These are phyloP conservation scores for Pseudocercospora macadamiae DNA, from an alignment of 2,329 filamentous ascomycete genomes.

Conservation along the genomic window DNA sequence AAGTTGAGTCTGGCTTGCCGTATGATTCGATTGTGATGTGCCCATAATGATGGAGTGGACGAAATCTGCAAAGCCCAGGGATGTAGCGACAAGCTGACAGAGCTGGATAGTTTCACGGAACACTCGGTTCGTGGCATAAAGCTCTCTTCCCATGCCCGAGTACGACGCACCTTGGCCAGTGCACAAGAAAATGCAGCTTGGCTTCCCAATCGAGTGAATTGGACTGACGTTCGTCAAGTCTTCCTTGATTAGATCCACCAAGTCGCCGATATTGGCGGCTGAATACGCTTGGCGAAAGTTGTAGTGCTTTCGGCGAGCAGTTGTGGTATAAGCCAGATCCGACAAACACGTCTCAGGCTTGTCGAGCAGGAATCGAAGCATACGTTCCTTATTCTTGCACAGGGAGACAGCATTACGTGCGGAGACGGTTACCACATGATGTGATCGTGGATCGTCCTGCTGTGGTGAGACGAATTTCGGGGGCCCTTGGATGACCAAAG, in stretches of 20 bases:
- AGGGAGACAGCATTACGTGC: background rate
- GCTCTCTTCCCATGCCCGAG: background rate
- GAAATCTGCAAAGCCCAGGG: background rate
- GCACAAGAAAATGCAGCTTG: background rate
- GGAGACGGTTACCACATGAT: background rate
- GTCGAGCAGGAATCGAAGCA: background rate
- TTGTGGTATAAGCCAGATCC: background rate
- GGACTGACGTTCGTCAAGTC: background rate
- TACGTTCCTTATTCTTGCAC: background rate
- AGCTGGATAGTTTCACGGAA: background rate
- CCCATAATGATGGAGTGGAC: background rate
- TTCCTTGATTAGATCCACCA: background rate
- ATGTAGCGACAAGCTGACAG: background rate
- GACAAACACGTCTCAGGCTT: background rate
- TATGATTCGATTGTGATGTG: background rate
- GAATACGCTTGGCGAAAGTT: background rate
- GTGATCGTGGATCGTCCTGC: background rate
- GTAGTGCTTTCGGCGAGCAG: background rate
- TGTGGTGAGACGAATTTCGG: background rate
- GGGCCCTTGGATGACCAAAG: background rate
- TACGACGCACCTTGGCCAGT: background rate
- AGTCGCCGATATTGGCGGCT: background rate
- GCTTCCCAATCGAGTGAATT: background rate
- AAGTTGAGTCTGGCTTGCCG: conserved; percentile 34
- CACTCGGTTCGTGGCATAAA: background rate